Percentiles rank a stretch among this genome's conserved stretches.
Evolutionary conservation across 1,284 basidiomycete species (phyloP).

Genomic region (Mycosarcoma maydis): DNA sequence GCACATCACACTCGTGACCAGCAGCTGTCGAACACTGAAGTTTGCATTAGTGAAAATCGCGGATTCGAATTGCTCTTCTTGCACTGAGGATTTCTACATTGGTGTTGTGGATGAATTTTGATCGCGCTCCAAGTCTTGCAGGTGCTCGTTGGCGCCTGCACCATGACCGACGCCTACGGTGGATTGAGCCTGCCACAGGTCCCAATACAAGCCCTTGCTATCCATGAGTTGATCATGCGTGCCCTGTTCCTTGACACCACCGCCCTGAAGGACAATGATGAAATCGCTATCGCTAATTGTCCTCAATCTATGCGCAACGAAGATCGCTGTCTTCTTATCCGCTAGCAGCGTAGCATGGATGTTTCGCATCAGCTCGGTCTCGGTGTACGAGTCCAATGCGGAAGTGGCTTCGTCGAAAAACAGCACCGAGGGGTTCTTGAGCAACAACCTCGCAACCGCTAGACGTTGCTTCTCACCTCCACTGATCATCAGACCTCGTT

Average conservation of each 20-base stretch:
- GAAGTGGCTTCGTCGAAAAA: constrained; percentile 99
- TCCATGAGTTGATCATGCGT: constrained; percentile 55
- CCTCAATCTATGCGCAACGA: constrained; percentile 75
- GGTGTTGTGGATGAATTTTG: neutral
- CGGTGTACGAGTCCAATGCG: constrained; percentile 91
- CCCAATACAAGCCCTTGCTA: constrained; percentile 55
- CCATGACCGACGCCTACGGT: constrained; percentile 49
- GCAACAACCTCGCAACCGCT: constrained; percentile 87
- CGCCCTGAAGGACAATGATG: constrained; percentile 62
- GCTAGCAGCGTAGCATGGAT: constrained; percentile 82
- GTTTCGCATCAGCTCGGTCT: constrained; percentile 92
- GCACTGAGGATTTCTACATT: neutral
- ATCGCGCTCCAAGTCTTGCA: constrained; percentile 31
- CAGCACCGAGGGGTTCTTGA: constrained; percentile 92
- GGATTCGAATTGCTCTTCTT: no score
- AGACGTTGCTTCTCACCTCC: constrained; percentile 97
- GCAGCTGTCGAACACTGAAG: no score
- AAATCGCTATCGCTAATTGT: constrained; percentile 82
- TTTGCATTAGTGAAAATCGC: no score
- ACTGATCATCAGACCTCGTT: constrained; percentile 95
- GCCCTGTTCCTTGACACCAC: constrained; percentile 56
- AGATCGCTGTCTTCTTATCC: constrained; percentile 87
- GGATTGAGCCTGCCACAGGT: constrained; percentile 58
- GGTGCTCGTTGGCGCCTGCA: constrained; percentile 43
- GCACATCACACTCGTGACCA: no score